Conservation (phyloP, 768 basidiomycete genomes). For the Rhizopogon vesiculosus region DNA sequence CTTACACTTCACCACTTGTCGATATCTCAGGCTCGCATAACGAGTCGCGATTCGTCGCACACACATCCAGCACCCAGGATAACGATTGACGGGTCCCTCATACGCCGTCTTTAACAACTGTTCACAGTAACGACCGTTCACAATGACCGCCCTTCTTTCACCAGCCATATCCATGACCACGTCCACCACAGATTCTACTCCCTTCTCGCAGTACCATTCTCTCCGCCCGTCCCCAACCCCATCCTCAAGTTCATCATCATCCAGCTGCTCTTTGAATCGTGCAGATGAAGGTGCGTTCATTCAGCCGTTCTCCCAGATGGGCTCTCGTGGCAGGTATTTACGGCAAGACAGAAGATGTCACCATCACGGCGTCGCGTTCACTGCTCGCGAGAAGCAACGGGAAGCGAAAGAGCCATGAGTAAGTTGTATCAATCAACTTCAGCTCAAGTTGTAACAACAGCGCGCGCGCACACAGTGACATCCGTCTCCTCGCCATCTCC, state of each 20-base stretch:
- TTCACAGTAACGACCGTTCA: neutral
- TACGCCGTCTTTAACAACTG: neutral
- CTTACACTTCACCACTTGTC: too few relatives aligned
- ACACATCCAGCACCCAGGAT: too few relatives aligned
- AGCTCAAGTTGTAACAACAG: slow-evolving; percentile 15
- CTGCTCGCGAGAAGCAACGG: slow-evolving; percentile 38
- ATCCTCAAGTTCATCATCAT: slow-evolving; percentile 39
- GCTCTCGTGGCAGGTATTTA: slow-evolving; percentile 21
- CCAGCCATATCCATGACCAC: slow-evolving; percentile 6
- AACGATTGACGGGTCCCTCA: too few relatives aligned
- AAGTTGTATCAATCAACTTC: slow-evolving; percentile 28
- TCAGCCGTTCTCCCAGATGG: neutral
- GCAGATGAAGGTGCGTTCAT: slow-evolving; percentile 59
- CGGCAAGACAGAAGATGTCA: slow-evolving; percentile 60
- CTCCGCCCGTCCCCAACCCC: slow-evolving; percentile 24
- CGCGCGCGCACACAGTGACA: slow-evolving; percentile 46
- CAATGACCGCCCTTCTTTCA: neutral
- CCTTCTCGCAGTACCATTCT: slow-evolving; percentile 28
- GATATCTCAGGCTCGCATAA: too few relatives aligned
- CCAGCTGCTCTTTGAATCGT: slow-evolving; percentile 46
- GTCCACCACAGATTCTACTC: slow-evolving; percentile 23
- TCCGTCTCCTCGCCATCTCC: slow-evolving; percentile 72
- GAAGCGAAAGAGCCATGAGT: slow-evolving; percentile 66
- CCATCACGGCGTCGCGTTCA: slow-evolving; percentile 55
- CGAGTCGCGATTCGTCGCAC: too few relatives aligned